Percentiles rank a stretch among this genome's conserved stretches.
phyloP scores from a whole-genome alignment of 2,329 filamentous ascomycete species.

The Calonectria ilicicola region DNA sequence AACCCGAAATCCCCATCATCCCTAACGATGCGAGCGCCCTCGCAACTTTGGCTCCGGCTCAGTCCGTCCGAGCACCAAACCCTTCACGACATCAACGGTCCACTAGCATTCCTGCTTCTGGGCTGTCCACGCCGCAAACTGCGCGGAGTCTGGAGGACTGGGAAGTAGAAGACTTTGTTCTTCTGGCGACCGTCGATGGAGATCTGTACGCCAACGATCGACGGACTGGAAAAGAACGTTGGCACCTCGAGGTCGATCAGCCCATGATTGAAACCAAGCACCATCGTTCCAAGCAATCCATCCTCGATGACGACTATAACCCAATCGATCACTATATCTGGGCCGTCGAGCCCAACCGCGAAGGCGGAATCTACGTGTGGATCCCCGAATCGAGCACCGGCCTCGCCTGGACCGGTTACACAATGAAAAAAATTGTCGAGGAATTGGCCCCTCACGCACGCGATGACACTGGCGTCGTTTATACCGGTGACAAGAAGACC shows the following conservation, averaged over 20 bases:
- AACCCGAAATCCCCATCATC: constrained; percentile 50
- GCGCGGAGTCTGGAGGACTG: constrained; percentile 99
- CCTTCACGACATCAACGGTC: constrained; percentile 71
- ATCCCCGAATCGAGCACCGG: constrained; percentile 71
- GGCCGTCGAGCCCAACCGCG: constrained; percentile 92
- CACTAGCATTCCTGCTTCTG: constrained; percentile 70
- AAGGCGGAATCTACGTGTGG: constrained; percentile 90
- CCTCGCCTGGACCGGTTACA: constrained; percentile 75
- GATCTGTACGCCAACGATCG: constrained; percentile 92
- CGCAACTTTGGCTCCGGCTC: constrained; percentile 96
- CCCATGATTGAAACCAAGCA: constrained; percentile 94
- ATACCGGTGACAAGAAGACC: constrained; percentile 92
- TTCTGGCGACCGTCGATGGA: constrained; percentile 99
- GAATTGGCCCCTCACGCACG: constrained; percentile 82
- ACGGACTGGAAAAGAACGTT: constrained; percentile 84
- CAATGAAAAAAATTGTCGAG: constrained; percentile 90
- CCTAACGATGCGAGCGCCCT: constrained; percentile 90
- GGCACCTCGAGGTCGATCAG: constrained; percentile 85
- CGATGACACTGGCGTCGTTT: constrained; percentile 82
- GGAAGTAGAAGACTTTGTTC: constrained; percentile 99
- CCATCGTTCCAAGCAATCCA: constrained; percentile 76
- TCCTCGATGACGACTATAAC: constrained; percentile 68
- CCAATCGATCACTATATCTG: constrained; percentile 89
- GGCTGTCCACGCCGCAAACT: constrained; percentile 84
- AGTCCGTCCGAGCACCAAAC: constrained; percentile 92